Evolutionary conservation across 1,139 yeast species (phyloP), one percentile per base, ranked within the genome.

Genomic region (Pichia sp.): DNA sequence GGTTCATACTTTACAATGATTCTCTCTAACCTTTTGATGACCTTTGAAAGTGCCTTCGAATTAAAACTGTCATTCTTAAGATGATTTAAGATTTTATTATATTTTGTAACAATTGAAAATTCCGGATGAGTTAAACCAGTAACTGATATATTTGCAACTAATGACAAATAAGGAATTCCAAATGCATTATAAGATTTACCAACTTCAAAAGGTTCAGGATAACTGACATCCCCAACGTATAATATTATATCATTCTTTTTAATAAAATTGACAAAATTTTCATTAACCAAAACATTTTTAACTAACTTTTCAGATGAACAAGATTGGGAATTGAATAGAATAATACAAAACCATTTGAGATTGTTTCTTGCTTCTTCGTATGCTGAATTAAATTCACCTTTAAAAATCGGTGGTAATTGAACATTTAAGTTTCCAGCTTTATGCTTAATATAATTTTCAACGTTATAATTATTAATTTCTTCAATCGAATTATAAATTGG

Each of bases 151-250:
- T 76, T 78, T 4, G 74, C 75, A 30, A 73, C 62, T 35, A 78
- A 55, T 60, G 67, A 63, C 11, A 76, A 51, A 50, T 64, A 74
- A 0, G 84, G 84, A 7, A 71, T 51, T 35, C 66, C 61, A 38
- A 59, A 60, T 5, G 63, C 67, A 34, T 59, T 62, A 58, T 76
- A 77, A 3, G 69, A 61, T 30, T 58, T 56, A 3, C 77, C 81
- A 20, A 78, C 69, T 53, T 74, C 78, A 56, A 63, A 71, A 2
- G 77, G 69, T 56, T 78, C 82, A 0, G 80, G 75, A 45, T 68
- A 66, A 24, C 59, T 56, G 16, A 71, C 63, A 52, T 67, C 76
- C 2, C 80, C 67, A 12, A 65, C 58, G 36, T 72, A 69, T 46
- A 67, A 62, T 3, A 63, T 55, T 0, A 76, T 70, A 28, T 66